Evolutionary conservation across 2,329 filamentous ascomycete genomes (phyloP).

Genomic region (Lasiodiplodia sp.): DNA sequence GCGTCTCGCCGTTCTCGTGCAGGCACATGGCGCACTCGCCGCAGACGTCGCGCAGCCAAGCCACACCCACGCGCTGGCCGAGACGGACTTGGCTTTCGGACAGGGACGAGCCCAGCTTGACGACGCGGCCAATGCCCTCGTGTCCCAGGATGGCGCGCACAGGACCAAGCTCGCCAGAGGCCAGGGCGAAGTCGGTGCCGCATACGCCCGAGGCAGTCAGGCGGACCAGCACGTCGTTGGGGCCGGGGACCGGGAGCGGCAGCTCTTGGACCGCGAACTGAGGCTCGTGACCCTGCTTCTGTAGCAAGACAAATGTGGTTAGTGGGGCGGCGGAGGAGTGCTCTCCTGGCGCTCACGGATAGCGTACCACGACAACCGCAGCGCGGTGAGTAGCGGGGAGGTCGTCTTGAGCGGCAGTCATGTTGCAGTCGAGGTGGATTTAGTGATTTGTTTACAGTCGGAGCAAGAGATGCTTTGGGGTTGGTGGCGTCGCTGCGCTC

Average conservation of each 20-base stretch:
- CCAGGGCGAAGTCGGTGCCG: slow-evolving; percentile 64
- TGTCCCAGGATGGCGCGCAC: slow-evolving; percentile 55
- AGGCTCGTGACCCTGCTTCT: slow-evolving; percentile 55
- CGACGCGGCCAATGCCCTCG: slow-evolving; percentile 65
- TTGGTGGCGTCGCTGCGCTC: slow-evolving; percentile 5
- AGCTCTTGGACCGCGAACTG: slow-evolving; percentile 56
- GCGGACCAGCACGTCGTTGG: slow-evolving; percentile 63
- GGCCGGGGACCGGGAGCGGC: slow-evolving; percentile 56
- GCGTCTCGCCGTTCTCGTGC: slow-evolving; percentile 55
- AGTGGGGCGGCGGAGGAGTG: background rate
- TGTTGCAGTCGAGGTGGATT: background rate
- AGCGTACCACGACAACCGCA: slow-evolving; percentile 24
- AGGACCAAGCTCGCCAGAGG: slow-evolving; percentile 61
- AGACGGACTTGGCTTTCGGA: slow-evolving; percentile 52
- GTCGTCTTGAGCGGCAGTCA: background rate
- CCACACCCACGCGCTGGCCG: slow-evolving; percentile 62
- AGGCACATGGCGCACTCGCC: slow-evolving; percentile 60
- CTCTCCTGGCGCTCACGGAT: background rate
- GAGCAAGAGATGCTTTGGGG: slow-evolving; percentile 3
- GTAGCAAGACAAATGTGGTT: background rate
- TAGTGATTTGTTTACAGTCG: background rate
- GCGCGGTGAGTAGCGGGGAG: slow-evolving; percentile 23
- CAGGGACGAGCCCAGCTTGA: slow-evolving; percentile 62
- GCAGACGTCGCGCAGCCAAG: slow-evolving; percentile 61
- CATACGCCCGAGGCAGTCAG: slow-evolving; percentile 67